phyloP scores from a whole-genome alignment of 108 stramenopile genomes.

The Fistulifera solaris region DNA sequence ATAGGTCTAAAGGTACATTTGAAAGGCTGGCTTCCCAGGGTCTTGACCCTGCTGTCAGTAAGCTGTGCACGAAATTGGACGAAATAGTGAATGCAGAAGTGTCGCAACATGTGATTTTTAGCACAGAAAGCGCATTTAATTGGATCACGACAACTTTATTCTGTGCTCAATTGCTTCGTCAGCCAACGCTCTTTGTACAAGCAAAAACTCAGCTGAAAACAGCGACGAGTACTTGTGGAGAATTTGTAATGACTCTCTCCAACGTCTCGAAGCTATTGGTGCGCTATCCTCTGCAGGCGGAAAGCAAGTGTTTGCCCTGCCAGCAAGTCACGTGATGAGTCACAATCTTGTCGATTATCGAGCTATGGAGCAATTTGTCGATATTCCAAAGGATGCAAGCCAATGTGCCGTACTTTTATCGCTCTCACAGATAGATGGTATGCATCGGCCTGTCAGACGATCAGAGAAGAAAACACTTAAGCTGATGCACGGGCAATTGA shows the following conservation, averaged over 20 bases:
- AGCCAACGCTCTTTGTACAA: slow-evolving; percentile 36
- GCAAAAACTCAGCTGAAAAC: slow-evolving; percentile 7
- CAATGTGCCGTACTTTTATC: slow-evolving; percentile 51
- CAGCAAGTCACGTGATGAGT: slow-evolving; percentile 66
- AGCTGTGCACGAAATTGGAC: slow-evolving; percentile 42
- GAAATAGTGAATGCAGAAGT: slow-evolving; percentile 80
- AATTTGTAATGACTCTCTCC: slow-evolving; percentile 28
- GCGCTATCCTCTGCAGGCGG: neutral
- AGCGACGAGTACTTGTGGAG: slow-evolving; percentile 21
- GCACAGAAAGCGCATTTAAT: slow-evolving; percentile 33
- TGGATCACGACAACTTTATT: slow-evolving; percentile 68
- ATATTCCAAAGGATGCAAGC: slow-evolving; percentile 48
- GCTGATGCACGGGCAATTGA: slow-evolving; percentile 62
- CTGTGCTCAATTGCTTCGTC: slow-evolving; percentile 30
- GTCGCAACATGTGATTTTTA: slow-evolving; percentile 62
- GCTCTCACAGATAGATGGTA: slow-evolving; percentile 43
- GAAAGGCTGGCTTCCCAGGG: slow-evolving; percentile 28
- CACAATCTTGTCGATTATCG: slow-evolving; percentile 56
- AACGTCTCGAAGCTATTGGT: slow-evolving; percentile 13
- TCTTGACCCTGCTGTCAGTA: slow-evolving; percentile 60
- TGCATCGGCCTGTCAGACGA: slow-evolving; percentile 62
- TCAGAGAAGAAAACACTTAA: slow-evolving; percentile 74
- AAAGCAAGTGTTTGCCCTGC: slow-evolving; percentile 24
- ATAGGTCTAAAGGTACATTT: slow-evolving; percentile 27
- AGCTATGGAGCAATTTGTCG: slow-evolving; percentile 55